Base-by-base conservation (phyloP, 2,329 filamentous ascomycete genomes). In the Chrysosphaeria jannelii region DNA sequence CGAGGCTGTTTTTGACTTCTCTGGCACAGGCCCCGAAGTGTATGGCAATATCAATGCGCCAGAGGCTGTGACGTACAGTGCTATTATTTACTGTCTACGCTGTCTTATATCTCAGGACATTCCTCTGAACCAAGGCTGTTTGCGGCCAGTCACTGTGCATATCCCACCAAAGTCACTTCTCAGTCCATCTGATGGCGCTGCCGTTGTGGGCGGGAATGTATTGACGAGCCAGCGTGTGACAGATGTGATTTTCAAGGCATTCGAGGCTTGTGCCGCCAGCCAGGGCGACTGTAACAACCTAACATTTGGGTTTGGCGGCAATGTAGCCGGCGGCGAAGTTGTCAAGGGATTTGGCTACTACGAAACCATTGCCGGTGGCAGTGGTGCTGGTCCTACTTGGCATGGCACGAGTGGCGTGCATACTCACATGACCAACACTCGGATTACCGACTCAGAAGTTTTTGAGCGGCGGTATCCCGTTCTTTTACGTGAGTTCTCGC, bases 281-380 rank as follows among this genome's bases (percentile, higher is more conserved):
- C 74, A 85, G 37, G 75, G 75, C 23, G 69, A 72, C 42, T 72
- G 65, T 41, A 85, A 85, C 43, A 81, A 81, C 39, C 53, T 85
- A 5, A 81, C 74, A 0, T 85, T 85, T 36, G 74, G 71, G 29
- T 75, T 74, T 34, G 69, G 71, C 25, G 71, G 71, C 20, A 65
- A 69, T 29, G 41, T 55, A 14, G 44, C 51, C 0, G 50, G 53
- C 4, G 47, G 56, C 23, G 51, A 57, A 25, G 51, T 54, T n/a
- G 50, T 61, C n/a, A 61, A 38, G 13, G 74, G 74, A 0, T 85
- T 85, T 37, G 74, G 74, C 7, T 85, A 81, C 23, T 36, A 37
- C 9, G 39, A 41, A 30, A 34, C 36, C 2, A 34, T 43, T 12
- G 35, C 38, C 5, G 41, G 41, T 8, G 41, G 41, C 2, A 32